Evolutionary conservation across 1,284 basidiomycete species (phyloP), one percentile per base, ranked within the genome.

Genomic region (Sphaerobolus stellatus): DNA sequence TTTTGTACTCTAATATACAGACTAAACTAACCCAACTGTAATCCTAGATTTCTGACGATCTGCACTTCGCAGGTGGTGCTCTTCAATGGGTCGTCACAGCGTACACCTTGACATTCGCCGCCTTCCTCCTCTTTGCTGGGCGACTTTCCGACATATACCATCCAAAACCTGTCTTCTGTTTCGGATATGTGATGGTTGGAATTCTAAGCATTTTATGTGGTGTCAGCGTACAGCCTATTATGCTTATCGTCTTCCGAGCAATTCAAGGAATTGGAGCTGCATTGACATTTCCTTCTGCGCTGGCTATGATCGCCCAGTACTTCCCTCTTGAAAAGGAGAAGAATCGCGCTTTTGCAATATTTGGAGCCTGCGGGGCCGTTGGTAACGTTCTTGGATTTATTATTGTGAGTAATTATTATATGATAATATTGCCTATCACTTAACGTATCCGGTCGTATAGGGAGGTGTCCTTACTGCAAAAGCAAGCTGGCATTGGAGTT

Each of bases 231-330:
- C 44, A 62, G 45, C 62, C 69, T 48, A 66, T 74, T 20, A 59
- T 63, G 8, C 60, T 72, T 36, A 63, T 73, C 16, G 61, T 71
- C 27, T 61, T 74, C n/a, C 65, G 72, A 27, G 71, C 71, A 7
- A 52, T 73, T 6, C 66, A 61, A 53, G 69, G 70, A 25, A 62
- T 65, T 38, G 65, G 58, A 20, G 68, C 63, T 8, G 62, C 69
- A 9, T 47, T 71, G 43, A 69, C 64, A 8, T 70, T 76, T 28
- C 74, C 75, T 1, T 73, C 74, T 1, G 68, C 75, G 0, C 61
- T 73, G 28, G 61, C 68, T 14, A 61, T 77, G 28, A 67, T 76
- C 29, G 66, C 74, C 16, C 61, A 66, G 20, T 58, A 75, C 48
- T 76, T 69, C 62, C 68, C 73, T 5, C 66, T 72, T 11, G 68